Evolutionary conservation across 495 filamentous ascomycete genomes (phyloP).

Genomic region (Trichoderma parareesei): DNA sequence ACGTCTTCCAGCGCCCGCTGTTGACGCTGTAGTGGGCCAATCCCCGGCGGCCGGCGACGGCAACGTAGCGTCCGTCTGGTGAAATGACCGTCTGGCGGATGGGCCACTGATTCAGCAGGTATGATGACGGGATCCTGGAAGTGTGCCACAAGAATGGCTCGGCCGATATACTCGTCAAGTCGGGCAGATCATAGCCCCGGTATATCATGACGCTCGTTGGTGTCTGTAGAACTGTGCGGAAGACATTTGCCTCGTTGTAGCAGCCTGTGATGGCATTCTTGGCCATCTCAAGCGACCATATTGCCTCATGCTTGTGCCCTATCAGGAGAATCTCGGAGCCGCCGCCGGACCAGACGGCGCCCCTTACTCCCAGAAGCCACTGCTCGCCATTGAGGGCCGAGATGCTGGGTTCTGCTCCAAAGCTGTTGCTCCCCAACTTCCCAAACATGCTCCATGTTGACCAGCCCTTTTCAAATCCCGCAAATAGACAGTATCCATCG

Average conservation of each 20-base stretch:
- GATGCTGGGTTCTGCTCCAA: constrained; percentile 56
- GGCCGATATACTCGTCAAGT: constrained; percentile 84
- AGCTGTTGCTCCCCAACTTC: constrained; percentile 76
- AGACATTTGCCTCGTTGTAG: constrained; percentile 82
- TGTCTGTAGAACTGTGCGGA: constrained; percentile 80
- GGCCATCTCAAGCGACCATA: constrained; percentile 88
- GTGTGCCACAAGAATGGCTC: constrained; percentile 91
- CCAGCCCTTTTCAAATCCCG: constrained; percentile 90
- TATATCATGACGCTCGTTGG: constrained; percentile 82
- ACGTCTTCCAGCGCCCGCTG: constrained; percentile 93
- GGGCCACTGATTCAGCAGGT: constrained; percentile 86
- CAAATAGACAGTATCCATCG: constrained; percentile 94
- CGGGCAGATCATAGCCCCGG: constrained; percentile 82
- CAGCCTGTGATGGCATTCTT: constrained; percentile 85
- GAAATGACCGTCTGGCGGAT: constrained; percentile 81
- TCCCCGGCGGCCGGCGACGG: constrained; percentile 84
- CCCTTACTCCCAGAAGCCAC: constrained; percentile 68
- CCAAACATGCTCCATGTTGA: constrained; percentile 95
- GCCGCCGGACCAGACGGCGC: constrained; percentile 78
- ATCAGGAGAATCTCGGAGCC: constrained; percentile 78
- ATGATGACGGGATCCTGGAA: constrained; percentile 73
- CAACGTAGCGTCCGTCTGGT: constrained; percentile 86
- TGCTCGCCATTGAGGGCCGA: constrained; percentile 59
- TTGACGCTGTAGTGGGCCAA: constrained; percentile 93
- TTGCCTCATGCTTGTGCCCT: constrained; percentile 56